These are phyloP conservation scores for Eutreptiella sp. DNA, from an alignment of 208 protist genomes.

Conservation along the genomic window DNA sequence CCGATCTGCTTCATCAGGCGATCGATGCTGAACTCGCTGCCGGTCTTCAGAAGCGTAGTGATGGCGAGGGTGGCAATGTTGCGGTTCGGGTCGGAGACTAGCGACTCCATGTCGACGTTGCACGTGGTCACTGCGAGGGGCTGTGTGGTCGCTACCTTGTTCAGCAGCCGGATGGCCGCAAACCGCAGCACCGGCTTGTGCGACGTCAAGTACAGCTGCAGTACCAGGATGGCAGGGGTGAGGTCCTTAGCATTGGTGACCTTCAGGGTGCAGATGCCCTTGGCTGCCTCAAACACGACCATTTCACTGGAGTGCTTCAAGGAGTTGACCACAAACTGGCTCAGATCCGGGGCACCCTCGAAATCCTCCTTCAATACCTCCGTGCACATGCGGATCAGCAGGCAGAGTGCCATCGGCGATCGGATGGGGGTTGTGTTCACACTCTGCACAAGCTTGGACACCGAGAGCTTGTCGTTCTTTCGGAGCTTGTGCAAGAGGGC, in stretches of 20 bases:
- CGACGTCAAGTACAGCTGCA: conserved; percentile 86
- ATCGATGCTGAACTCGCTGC: conserved; percentile 87
- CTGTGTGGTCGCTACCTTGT: conserved; percentile 65
- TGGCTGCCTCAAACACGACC: conserved; percentile 92
- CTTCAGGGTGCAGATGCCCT: conserved; percentile 84
- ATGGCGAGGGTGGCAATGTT: conserved; percentile 95
- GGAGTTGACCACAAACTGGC: conserved; percentile 82
- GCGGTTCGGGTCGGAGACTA: conserved; percentile 89
- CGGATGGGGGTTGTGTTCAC: conserved; percentile 63
- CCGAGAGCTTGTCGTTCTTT: conserved; percentile 88
- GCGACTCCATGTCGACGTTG: conserved; percentile 90
- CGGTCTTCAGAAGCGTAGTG: conserved; percentile 94
- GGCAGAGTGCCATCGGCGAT: conserved; percentile 84
- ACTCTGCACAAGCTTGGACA: conserved; percentile 84
- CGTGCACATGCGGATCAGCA: conserved; percentile 87
- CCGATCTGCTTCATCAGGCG: conserved; percentile 93
- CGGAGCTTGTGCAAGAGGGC: conserved; percentile 92
- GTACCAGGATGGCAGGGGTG: conserved; percentile 75
- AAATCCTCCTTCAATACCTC: conserved; percentile 85
- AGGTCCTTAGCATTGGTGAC: conserved; percentile 78
- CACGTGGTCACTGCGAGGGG: conserved; percentile 75
- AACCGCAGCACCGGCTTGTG: conserved; percentile 84
- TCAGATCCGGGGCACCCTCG: conserved; percentile 55
- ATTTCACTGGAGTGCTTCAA: conserved; percentile 85
- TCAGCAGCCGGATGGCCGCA: conserved; percentile 86